phyloP scores from a whole-genome alignment of 1,284 basidiomycete genomes.

The Neonothopanus nambi region DNA sequence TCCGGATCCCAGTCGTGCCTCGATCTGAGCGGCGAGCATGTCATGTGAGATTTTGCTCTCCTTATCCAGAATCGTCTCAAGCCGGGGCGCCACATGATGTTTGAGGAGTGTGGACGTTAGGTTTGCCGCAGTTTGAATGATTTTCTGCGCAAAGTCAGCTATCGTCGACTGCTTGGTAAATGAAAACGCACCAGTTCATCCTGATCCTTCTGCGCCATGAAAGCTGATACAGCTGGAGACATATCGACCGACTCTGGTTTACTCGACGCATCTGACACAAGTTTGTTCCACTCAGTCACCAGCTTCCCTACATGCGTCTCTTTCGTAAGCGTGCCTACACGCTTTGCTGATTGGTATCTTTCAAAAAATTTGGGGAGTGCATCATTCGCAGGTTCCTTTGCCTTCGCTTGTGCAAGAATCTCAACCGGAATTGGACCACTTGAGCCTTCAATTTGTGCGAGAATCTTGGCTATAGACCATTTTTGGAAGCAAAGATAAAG shows the following conservation, averaged over 20 bases:
- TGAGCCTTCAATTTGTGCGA: slow-evolving; percentile 65
- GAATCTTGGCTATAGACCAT: slow-evolving; percentile 76
- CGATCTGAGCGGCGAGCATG: slow-evolving; percentile 80
- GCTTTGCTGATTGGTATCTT: slow-evolving; percentile 55
- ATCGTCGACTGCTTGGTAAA: background rate
- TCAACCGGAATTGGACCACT: slow-evolving; percentile 59
- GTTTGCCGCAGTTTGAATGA: slow-evolving; percentile 70
- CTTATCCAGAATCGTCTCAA: slow-evolving; percentile 89
- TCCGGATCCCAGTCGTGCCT: slow-evolving; percentile 84
- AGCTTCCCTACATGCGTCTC: slow-evolving; percentile 82
- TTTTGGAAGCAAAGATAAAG: background rate
- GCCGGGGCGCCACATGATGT: slow-evolving; percentile 85
- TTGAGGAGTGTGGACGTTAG: slow-evolving; percentile 86
- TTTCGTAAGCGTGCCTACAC: slow-evolving; percentile 73
- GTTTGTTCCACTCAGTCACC: slow-evolving; percentile 76
- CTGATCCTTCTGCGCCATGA: slow-evolving; percentile 88
- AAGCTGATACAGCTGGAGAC: slow-evolving; percentile 69
- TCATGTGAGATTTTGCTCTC: slow-evolving; percentile 92
- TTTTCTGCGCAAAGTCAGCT: slow-evolving; percentile 55
- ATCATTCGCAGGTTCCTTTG: slow-evolving; percentile 71
- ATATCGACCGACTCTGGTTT: slow-evolving; percentile 83
- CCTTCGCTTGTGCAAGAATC: slow-evolving; percentile 70
- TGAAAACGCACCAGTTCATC: slow-evolving; percentile 77
- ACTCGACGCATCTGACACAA: slow-evolving; percentile 46
- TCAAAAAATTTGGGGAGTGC: slow-evolving; percentile 64